Base-by-base conservation (phyloP, 2,329 filamentous ascomycete species). In the Pseudogymnoascus sp. region DNA sequence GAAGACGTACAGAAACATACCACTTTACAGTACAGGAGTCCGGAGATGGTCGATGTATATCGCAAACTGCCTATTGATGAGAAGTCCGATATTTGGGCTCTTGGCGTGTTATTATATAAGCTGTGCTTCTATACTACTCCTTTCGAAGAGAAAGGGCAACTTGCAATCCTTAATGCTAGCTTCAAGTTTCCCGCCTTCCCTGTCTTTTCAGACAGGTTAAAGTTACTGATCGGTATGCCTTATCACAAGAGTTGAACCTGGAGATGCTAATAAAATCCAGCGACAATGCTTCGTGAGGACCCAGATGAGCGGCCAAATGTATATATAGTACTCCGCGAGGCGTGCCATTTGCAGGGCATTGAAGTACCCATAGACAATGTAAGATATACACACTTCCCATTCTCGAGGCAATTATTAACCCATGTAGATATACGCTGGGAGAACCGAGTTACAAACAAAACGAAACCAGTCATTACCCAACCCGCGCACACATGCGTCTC, bases 31-130 rank as follows among this genome's bases (percentile, higher is more conserved):
- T 99, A 99, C 74, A 84, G 94, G 68, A 97, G 93, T 73, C 94
- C 94, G 5, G 94, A 99, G 77, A 99, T 99, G 94, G 88, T 99
- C 65, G 94, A 99, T 72, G 94, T 99, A 23, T 99, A 97, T 77
- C 83, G 92, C 66, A 96, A 95, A 75, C 91, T 92, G 69, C 92
- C 94, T 0, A 96, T 99, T 72, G 91, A 99, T 72, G 94, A 99
- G 78, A 99, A 99, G 78, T 95, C 92, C 59, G 94, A 99, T 74
- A 97, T 99, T 31, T 99, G 72, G 94, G 94, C 94, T 0, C 78
- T 99, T 65, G 94, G 94, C 4, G 94, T 99, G 43, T 78, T 99
- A 63, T 77, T 99, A 62, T 99, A 99, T 80, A 99, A 99, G 80
- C 81, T 99, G 65, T 99, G 94, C 79, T 99, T 97, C 76, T 99